phyloP scores from a whole-genome alignment of 805 yeast species.

The Suhomyces prunicola region DNA sequence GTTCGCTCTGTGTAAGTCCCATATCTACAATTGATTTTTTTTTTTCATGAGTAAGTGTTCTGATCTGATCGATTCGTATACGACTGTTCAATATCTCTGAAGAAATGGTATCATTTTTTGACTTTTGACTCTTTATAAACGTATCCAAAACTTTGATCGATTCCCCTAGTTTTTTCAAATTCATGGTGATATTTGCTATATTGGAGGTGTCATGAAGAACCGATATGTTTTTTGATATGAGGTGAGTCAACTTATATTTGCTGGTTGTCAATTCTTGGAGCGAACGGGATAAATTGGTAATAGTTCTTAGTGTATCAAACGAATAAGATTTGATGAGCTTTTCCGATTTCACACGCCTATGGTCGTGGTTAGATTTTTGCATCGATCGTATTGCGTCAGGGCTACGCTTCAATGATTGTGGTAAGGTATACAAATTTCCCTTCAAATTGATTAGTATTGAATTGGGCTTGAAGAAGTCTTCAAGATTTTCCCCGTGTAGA shows the following conservation, averaged over 20 bases:
- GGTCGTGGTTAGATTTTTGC: neutral
- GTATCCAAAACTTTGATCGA: constrained; percentile 12
- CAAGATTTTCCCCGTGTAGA: constrained; percentile 7
- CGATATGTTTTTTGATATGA: constrained; percentile 15
- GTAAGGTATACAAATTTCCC: constrained; percentile 18
- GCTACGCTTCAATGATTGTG: constrained; percentile 6
- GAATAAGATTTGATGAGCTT: constrained; percentile 19
- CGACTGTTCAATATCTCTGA: constrained; percentile 21
- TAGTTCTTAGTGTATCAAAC: constrained; percentile 28
- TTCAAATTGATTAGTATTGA: constrained; percentile 20
- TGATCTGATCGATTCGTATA: constrained; percentile 18
- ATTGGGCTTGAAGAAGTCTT: constrained; percentile 17
- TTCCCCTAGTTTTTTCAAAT: constrained; percentile 5
- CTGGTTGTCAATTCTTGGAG: constrained; percentile 26
- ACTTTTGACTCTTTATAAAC: constrained; percentile 17
- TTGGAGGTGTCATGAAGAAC: neutral
- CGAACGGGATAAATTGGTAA: constrained; percentile 23
- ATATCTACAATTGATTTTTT: constrained; percentile 14
- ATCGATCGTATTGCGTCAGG: constrained; percentile 1
- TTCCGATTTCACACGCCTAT: neutral
- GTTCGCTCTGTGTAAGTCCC: constrained; percentile 21
- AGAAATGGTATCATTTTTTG: constrained; percentile 20
- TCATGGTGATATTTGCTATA: constrained; percentile 4
- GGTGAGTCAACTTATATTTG: constrained; percentile 19
- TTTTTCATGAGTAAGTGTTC: constrained; percentile 14